Evolutionary conservation across 768 basidiomycete species (phyloP), one percentile per base, ranked within the genome.

Genomic region (Naganishia friedmannii): DNA sequence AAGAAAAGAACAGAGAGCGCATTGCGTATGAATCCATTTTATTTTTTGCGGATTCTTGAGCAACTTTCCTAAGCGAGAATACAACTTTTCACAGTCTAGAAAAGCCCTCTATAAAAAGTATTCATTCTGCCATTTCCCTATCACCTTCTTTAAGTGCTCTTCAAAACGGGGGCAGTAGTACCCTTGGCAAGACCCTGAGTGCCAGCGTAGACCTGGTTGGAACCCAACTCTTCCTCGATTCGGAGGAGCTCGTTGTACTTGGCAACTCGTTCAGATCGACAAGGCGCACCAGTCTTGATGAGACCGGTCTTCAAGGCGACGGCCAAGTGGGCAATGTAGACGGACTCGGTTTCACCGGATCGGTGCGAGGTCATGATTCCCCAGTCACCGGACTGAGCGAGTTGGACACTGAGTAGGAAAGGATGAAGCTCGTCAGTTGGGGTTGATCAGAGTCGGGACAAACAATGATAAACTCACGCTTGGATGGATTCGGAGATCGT

Each of bases 361-460:
- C 96, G 93, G 87, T 98, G 96, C 66, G 94, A 97, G 82, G 95
- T 89, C 96, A 99, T 99, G 84, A 97, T 91, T 82, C 93, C 94
- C 96, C 96, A 99, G 67, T 90, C 90, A 78, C 92, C 92, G 46
- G 91, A 92, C 82, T 96, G 93, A 58, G 94, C 82, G 77, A 99
- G 91, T 83, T 97, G 93, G 71, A 94, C 92, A 80, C 92, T 95
- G 72, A 37, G 15, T 42, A 71, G 13, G 13, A 60, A 42, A 9
- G 37, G 13, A 51, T 53, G 60, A n/a, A 67, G 34, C 51, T 48
- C 39, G 34, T 28, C 67, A 70, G 42, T 69, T 42, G 32, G 31
- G 60, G 13, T 55, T 1, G 39, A 21, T 28, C 58, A 39, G 45
- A 5, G 63, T 15, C 5, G 5, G 28, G n/a, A 13, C 28, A n/a